Evolutionary conservation across 306 rosid genomes (phyloP), one percentile per base, ranked within the genome.

Genomic region (Fagus sylvatica): DNA sequence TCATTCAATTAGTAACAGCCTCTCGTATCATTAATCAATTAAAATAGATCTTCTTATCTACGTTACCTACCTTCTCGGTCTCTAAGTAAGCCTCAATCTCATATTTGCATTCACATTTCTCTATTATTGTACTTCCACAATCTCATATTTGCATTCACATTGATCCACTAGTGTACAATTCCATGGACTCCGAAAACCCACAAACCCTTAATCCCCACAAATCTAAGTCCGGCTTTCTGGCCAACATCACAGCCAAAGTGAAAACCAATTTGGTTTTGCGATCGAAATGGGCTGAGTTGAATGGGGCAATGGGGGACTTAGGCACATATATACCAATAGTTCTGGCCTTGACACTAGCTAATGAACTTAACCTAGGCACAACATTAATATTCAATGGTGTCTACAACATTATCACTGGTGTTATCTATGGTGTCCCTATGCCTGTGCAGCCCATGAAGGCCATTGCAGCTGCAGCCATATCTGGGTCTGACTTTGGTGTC

Each of bases 391-490:
- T 90, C 89, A 89, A 91, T 0, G 96, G 98, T 9, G 17, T 86
- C 51, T 89, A 88, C 76, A 88, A 93, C 81, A 64, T 90, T 42
- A 12, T 93, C 66, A 86, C 91, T 1, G 97, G 97, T 2, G 87
- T 87, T 59, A 76, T 93, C 9, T 93, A 90, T 13, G 96, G 96
- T 9, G 96, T 90, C 34, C 96, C 96, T 5, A 91, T 89, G 94
- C 94, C 98, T 2, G 96, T 93, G 30, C 98, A 93, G 71, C 98
- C 98, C 32, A 93, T 93, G 97, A 93, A 93, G 61, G 77, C 96
- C 60, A 91, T 93, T 41, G 94, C 88, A 1, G 93, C 96, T 4
- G 89, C 36, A 1, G 91, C 96, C 15, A 77, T 93, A 16, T 70
- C 98, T 2, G 88, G 88, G 7, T 1, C 89, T 34, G 12, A 79